phyloP scores from a whole-genome alignment of 306 rosid genomes.

The Quercus variabilis region DNA sequence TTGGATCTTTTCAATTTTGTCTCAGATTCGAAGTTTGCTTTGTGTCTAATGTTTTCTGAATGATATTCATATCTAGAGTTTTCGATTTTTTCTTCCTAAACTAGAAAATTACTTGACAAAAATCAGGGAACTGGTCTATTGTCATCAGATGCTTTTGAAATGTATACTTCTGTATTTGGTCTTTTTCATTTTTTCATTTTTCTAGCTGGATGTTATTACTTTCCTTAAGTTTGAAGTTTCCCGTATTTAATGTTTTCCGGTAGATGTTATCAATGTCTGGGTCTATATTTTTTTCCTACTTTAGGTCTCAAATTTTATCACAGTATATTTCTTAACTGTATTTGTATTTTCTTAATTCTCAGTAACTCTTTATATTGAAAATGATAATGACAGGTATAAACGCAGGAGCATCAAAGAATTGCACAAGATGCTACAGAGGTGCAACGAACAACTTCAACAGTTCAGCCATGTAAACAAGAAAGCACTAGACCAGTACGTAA shows the following conservation, averaged over 20 bases:
- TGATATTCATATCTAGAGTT: no score
- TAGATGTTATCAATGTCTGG: neutral
- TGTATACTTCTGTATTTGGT: slow-evolving; percentile 31
- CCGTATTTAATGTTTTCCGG: neutral
- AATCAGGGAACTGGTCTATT: no score
- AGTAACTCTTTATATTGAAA: neutral
- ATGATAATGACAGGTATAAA: slow-evolving; percentile 58
- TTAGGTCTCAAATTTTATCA: neutral
- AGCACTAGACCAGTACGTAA: slow-evolving; percentile 94
- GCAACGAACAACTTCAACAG: slow-evolving; percentile 85
- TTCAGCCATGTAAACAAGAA: slow-evolving; percentile 97
- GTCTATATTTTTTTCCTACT: neutral
- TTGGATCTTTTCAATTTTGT: neutral
- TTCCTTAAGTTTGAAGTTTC: slow-evolving; percentile 13
- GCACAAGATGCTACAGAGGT: slow-evolving; percentile 82
- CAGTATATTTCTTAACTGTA: neutral
- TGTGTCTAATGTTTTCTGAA: neutral
- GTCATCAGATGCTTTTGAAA: neutral
- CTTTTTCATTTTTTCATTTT: neutral
- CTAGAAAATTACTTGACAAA: no score
- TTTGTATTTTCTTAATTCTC: slow-evolving; percentile 13
- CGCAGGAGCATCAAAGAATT: slow-evolving; percentile 78
- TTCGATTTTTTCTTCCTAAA: no score
- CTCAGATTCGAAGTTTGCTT: slow-evolving; percentile 3
- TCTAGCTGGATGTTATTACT: neutral